Evolutionary conservation across 768 basidiomycete species (phyloP).

Genomic region (Podaxis sp.): DNA sequence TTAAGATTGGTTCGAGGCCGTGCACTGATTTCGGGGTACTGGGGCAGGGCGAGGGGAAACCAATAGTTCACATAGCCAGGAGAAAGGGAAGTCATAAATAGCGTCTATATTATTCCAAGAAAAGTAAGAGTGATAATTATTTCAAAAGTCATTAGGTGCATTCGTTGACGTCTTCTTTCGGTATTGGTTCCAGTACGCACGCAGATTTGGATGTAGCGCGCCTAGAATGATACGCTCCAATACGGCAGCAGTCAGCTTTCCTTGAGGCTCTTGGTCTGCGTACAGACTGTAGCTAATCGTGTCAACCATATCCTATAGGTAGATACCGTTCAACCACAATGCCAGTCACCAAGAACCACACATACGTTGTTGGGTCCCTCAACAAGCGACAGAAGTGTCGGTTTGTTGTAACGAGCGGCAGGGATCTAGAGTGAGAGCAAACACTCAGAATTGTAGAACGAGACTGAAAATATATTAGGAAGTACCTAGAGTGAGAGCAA

Average conservation of each 20-base stretch:
- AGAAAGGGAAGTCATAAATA: no score
- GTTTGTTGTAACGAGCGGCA: no score
- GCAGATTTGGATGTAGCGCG: slow-evolving; percentile 27
- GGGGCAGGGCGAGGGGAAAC: no score
- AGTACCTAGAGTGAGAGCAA: no score
- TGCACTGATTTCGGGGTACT: no score
- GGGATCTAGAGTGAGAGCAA: no score
- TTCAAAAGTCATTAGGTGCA: background rate
- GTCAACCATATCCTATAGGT: slow-evolving; percentile 26
- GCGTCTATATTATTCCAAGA: background rate
- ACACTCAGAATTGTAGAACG: no score
- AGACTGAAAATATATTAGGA: no score
- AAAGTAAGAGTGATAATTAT: background rate
- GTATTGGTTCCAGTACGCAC: slow-evolving; percentile 11
- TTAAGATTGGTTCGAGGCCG: no score
- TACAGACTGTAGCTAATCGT: slow-evolving; percentile 19
- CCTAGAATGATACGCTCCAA: slow-evolving; percentile 30
- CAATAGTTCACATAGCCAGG: no score
- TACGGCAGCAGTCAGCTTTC: slow-evolving; percentile 21
- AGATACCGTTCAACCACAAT: background rate
- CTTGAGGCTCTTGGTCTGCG: slow-evolving; percentile 9
- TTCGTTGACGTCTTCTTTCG: background rate
- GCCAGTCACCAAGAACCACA: slow-evolving; percentile 1
- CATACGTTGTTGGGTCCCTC: slow-evolving; percentile 21
- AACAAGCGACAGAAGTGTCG: slow-evolving; percentile 21